Evolutionary conservation across 2,329 filamentous ascomycete genomes (phyloP).

Genomic region (Apiospora sp.): DNA sequence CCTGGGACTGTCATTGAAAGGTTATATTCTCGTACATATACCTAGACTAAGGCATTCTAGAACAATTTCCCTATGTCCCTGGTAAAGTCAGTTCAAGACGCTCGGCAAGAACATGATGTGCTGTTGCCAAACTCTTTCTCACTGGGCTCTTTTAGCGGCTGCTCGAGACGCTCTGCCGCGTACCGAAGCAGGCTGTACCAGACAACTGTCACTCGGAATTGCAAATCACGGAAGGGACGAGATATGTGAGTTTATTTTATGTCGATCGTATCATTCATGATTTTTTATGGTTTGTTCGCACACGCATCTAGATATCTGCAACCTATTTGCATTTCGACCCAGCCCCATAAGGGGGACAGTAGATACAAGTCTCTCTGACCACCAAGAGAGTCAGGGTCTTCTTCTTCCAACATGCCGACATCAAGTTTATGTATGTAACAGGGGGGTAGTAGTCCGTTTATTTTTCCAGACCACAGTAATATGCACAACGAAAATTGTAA

Average conservation of each 20-base stretch:
- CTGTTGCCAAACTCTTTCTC: neutral
- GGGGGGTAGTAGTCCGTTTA: neutral
- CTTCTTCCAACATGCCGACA: slow-evolving; percentile 1
- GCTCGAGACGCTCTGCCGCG: neutral
- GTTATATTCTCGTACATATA: neutral
- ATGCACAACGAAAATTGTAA: slow-evolving; percentile 21
- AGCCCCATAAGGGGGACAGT: neutral
- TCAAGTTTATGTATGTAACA: slow-evolving; percentile 18
- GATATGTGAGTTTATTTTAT: neutral
- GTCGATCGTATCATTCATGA: slow-evolving; percentile 16
- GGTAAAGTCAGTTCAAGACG: neutral
- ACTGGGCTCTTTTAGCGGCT: neutral
- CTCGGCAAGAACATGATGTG: neutral
- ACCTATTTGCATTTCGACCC: neutral
- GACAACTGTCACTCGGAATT: neutral
- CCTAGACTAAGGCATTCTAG: neutral
- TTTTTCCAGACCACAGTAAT: neutral
- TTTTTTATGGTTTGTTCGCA: slow-evolving; percentile 18
- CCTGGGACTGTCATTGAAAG: neutral
- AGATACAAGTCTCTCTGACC: neutral
- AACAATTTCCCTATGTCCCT: neutral
- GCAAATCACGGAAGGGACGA: neutral
- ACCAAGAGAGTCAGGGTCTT: neutral
- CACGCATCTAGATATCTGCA: neutral
- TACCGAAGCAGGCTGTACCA: too few relatives aligned